These are phyloP conservation scores for Parasitella parasitica DNA, from an alignment of 371 early-diverging fungal species.

Conservation along the genomic window DNA sequence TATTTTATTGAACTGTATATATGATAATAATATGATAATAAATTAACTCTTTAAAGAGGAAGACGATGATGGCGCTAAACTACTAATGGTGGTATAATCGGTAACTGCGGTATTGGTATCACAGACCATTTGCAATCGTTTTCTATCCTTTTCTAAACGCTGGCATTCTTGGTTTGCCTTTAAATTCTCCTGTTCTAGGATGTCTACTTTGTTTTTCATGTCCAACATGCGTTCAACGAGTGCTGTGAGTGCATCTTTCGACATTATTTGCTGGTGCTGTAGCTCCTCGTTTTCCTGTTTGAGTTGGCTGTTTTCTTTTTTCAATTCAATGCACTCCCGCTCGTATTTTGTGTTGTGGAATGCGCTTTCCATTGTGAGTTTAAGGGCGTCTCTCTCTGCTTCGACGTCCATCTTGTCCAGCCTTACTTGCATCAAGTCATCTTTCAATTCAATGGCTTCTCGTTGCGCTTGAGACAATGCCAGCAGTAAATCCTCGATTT, in stretches of 20 bases:
- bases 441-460: constrained; percentile 59
- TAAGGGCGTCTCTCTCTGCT: constrained; percentile 44
- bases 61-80: background rate
- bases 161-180: constrained; percentile 23
- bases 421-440: constrained; percentile 50
- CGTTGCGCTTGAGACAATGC: constrained; percentile 60
- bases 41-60: constrained; percentile 1
- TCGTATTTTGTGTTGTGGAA: constrained; percentile 16
- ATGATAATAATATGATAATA: background rate
- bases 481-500: constrained; percentile 59
- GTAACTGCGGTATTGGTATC: background rate
- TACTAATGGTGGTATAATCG: background rate
- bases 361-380: constrained; percentile 28
- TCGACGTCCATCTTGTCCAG: constrained; percentile 63
- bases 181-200: constrained; percentile 34
- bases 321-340: constrained; percentile 17
- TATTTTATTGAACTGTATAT: background rate
- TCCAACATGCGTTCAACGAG: constrained; percentile 44
- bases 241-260: constrained; percentile 41
- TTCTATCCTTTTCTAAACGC: constrained; percentile 17
- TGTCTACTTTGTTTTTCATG: constrained; percentile 39
- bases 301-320: constrained; percentile 26
- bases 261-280: constrained; percentile 36
- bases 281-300: constrained; percentile 41
- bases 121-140: constrained; percentile 1